Percentiles rank a stretch among this genome's conserved stretches.
Evolutionary conservation across 148 eudicot species (phyloP).

Genomic region (Cornus florida): DNA sequence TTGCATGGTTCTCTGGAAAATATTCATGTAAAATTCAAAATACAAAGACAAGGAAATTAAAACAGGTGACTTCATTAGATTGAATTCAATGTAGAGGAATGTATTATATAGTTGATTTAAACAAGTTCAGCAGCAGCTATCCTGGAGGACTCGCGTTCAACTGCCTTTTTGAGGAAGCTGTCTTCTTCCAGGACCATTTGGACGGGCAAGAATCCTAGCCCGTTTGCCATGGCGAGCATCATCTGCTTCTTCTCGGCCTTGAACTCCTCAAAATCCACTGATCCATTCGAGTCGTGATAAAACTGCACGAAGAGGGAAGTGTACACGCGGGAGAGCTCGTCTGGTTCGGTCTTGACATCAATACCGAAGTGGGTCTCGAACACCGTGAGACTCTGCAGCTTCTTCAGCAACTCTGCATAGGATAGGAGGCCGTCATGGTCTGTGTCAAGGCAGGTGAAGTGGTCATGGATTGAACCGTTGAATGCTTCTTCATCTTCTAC

Average conservation of each 20-base stretch:
- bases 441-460: conserved; percentile 15
- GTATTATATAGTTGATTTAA: too few relatives aligned
- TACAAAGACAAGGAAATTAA: background rate
- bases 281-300: conserved; percentile 26
- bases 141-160: conserved; percentile 12
- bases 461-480: conserved; percentile 1
- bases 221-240: conserved; percentile 24
- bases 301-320: conserved; percentile 13
- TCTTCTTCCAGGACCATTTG: conserved; percentile 25
- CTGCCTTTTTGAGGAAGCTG: conserved; percentile 23
- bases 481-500: conserved; percentile 18
- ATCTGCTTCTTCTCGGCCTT: conserved; percentile 22
- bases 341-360: conserved; percentile 12
- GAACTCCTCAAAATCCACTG: conserved; percentile 25
- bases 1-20: too few relatives aligned
- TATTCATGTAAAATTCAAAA: too few relatives aligned
- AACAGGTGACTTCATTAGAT: background rate
- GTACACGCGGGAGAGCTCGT: conserved; percentile 11
- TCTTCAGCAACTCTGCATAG: conserved; percentile 22
- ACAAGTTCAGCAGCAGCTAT: background rate
- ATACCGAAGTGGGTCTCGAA: conserved; percentile 22
- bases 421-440: conserved; percentile 23
- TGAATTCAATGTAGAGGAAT: background rate
- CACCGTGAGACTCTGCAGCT: conserved; percentile 23
- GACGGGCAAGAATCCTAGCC: conserved; percentile 23